Conservation (phyloP, 306 rosid species). For the Corylus avellana region DNA sequence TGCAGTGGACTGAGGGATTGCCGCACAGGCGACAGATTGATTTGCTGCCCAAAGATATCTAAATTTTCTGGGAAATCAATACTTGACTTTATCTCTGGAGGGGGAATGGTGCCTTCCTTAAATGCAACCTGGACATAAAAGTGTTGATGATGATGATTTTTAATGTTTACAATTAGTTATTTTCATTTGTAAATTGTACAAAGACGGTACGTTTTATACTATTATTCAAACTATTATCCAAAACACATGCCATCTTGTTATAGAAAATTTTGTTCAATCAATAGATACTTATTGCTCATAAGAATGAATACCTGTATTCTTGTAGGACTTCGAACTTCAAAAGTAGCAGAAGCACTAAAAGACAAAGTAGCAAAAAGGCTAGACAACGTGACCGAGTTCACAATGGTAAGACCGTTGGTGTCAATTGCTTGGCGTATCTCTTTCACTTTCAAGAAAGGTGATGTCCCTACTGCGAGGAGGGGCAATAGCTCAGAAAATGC, state of each 20-base stretch:
- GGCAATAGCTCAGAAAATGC: constrained; percentile 92
- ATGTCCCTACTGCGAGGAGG: constrained; percentile 76
- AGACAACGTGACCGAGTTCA: constrained; percentile 71
- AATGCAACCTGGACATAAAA: constrained; percentile 65
- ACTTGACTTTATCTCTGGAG: constrained; percentile 82
- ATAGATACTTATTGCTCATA: constrained; percentile 5
- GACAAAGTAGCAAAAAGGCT: constrained; percentile 64
- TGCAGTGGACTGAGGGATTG: constrained; percentile 72
- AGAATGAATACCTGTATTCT: constrained; percentile 81
- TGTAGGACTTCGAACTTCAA: constrained; percentile 86
- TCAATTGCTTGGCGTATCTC: constrained; percentile 78
- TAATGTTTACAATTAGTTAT: neutral
- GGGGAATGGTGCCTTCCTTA: constrained; percentile 80
- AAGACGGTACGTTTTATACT: neutral
- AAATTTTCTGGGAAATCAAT: constrained; percentile 71
- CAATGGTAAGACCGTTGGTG: constrained; percentile 44
- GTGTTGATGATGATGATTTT: neutral
- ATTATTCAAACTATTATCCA: neutral
- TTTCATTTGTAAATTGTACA: too few species aligned
- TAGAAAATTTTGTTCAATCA: neutral
- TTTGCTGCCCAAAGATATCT: constrained; percentile 71
- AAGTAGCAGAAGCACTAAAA: constrained; percentile 84
- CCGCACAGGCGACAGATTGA: constrained; percentile 66
- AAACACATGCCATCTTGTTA: neutral
- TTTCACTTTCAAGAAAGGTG: constrained; percentile 74